These are phyloP conservation scores for Apophysomyces variabilis DNA, from an alignment of 371 early-diverging fungal genomes.

Conservation along the genomic window DNA sequence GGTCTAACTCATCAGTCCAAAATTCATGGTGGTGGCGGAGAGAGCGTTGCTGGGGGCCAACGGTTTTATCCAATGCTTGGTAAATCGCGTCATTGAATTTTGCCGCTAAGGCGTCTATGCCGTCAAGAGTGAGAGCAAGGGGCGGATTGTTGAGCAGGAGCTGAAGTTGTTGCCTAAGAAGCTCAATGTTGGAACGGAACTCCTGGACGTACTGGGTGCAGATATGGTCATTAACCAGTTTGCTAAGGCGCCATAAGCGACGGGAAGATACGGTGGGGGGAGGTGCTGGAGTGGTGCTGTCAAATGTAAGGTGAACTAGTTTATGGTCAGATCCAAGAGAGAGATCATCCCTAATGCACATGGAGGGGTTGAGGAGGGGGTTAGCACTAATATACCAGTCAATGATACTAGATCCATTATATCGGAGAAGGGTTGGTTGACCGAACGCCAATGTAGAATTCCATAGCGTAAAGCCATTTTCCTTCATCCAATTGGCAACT, in stretches of 20 bases:
- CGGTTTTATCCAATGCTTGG: neutral
- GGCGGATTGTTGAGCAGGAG: neutral
- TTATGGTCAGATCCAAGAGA: conserved; percentile 20
- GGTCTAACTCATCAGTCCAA: conserved; percentile 16
- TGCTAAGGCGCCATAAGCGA: neutral
- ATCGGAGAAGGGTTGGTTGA: too few species aligned
- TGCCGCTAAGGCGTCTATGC: neutral
- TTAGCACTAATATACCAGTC: conserved; percentile 13
- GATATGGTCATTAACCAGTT: neutral
- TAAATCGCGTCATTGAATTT: neutral
- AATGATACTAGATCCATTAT: too few species aligned
- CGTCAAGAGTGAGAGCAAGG: too few species aligned
- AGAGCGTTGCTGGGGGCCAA: neutral
- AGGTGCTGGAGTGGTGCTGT: neutral
- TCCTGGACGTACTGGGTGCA: neutral
- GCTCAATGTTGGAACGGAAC: neutral
- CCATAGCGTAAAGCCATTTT: too few species aligned
- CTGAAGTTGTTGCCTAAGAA: neutral
- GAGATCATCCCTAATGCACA: conserved; percentile 10
- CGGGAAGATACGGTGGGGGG: neutral
- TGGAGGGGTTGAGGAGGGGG: neutral
- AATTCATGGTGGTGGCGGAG: neutral
- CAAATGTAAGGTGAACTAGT: conserved; percentile 7
- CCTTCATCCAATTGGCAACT: too few species aligned
- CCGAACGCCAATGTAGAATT: too few species aligned